Percentiles rank a stretch among this genome's conserved stretches.
Evolutionary conservation across 345 rosid species (phyloP).

Genomic region (Heritiera littoralis): DNA sequence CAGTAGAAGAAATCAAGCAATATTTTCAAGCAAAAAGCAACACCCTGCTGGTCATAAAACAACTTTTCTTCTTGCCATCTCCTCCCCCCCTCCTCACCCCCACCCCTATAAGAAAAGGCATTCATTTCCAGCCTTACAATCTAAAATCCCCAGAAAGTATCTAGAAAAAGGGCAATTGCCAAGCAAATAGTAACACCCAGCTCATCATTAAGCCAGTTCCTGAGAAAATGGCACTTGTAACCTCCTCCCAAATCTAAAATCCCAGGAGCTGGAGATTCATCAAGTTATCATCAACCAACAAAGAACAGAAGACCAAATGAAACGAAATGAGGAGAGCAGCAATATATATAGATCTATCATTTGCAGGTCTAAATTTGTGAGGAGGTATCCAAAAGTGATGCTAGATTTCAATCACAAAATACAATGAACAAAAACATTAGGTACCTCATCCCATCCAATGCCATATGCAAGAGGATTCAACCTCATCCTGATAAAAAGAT

Average conservation of each 20-base stretch:
- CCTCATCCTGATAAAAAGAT: slow-evolving; percentile 94
- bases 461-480: slow-evolving; percentile 96
- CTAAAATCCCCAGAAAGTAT: neutral
- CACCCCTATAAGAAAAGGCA: neutral
- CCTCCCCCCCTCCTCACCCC: too few relatives aligned
- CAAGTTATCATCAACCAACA: slow-evolving; percentile 3
- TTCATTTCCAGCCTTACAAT: slow-evolving; percentile 4
- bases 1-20: neutral
- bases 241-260: neutral
- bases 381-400: neutral
- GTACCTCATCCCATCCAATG: slow-evolving; percentile 98
- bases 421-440: slow-evolving; percentile 9
- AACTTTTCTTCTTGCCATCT: neutral
- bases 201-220: neutral
- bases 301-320: slow-evolving; percentile 13
- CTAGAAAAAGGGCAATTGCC: neutral
- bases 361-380: neutral
- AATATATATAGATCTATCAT: neutral
- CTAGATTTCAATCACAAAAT: slow-evolving; percentile 7
- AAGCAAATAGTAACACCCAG: neutral
- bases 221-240: neutral
- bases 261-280: neutral
- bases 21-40: slow-evolving; percentile 3
- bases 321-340: neutral
- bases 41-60: neutral